phyloP scores from a whole-genome alignment of 2,329 filamentous ascomycete genomes.

The Claviceps arundinis region DNA sequence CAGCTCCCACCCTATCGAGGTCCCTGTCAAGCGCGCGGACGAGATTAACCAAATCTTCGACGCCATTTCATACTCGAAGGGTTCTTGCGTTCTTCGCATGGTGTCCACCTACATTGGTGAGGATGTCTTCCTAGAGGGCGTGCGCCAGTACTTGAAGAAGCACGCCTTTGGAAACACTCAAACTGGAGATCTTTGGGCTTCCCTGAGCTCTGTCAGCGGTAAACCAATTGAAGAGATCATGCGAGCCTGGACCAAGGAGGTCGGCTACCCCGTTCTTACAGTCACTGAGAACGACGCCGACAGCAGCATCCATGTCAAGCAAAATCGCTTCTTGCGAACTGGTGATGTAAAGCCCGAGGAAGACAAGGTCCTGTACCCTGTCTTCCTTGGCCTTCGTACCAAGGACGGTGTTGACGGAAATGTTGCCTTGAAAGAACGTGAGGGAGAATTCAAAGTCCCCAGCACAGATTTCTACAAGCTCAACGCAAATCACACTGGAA shows the following conservation, averaged over 20 bases:
- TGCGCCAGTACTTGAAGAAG: constrained; percentile 83
- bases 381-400: constrained; percentile 75
- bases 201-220: constrained; percentile 75
- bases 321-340: constrained; percentile 88
- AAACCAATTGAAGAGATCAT: constrained; percentile 85
- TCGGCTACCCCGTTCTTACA: constrained; percentile 82
- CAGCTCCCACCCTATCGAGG: constrained; percentile 93
- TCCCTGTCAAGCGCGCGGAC: constrained; percentile 86
- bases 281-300: constrained; percentile 55
- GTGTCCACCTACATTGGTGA: constrained; percentile 92
- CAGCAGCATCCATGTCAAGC: constrained; percentile 71
- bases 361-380: constrained; percentile 75
- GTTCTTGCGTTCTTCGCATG: constrained; percentile 91
- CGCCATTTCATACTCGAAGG: constrained; percentile 94
- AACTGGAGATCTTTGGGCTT: constrained; percentile 82
- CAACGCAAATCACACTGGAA: constrained; percentile 85
- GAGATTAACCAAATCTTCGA: constrained; percentile 99
- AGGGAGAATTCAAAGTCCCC: constrained; percentile 64
- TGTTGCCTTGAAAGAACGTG: constrained; percentile 34
- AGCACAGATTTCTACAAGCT: constrained; percentile 88
- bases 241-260: constrained; percentile 93
- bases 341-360: constrained; percentile 90
- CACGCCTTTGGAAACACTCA: constrained; percentile 94
- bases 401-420: constrained; percentile 67
- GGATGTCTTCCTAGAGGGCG: constrained; percentile 82